phyloP scores from a whole-genome alignment of 495 filamentous ascomycete species.

The Delitschia confertaspora region DNA sequence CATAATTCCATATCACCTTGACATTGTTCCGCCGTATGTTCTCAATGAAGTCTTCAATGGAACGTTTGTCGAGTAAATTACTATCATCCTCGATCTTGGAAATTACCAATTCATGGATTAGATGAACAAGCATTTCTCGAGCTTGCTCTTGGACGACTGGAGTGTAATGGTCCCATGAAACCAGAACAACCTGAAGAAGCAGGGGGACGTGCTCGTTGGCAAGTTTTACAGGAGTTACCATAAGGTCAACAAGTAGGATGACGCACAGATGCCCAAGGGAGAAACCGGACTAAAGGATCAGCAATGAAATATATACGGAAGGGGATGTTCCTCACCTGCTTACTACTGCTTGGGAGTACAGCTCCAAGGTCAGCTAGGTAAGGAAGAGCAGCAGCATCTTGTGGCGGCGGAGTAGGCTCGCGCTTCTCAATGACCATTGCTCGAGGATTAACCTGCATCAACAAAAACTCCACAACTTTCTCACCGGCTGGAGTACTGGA shows the following conservation, averaged over 20 bases:
- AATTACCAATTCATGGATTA: slow-evolving; percentile 93
- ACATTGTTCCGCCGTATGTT: slow-evolving; percentile 77
- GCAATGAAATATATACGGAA: background rate
- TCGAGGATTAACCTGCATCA: slow-evolving; percentile 80
- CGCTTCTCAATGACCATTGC: slow-evolving; percentile 84
- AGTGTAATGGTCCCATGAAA: slow-evolving; percentile 94
- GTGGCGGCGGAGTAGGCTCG: slow-evolving; percentile 59
- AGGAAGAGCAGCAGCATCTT: slow-evolving; percentile 64
- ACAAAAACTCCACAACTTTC: slow-evolving; percentile 87
- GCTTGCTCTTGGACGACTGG: slow-evolving; percentile 94
- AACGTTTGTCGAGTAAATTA: slow-evolving; percentile 53
- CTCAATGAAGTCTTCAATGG: slow-evolving; percentile 84
- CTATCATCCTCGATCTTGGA: slow-evolving; percentile 74
- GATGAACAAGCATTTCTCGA: slow-evolving; percentile 92
- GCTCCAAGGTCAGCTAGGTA: slow-evolving; percentile 80
- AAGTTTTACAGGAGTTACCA: slow-evolving; percentile 83
- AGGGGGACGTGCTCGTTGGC: slow-evolving; percentile 68
- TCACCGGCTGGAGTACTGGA: slow-evolving; percentile 83
- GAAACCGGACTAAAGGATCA: slow-evolving; percentile 51
- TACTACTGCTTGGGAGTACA: slow-evolving; percentile 76
- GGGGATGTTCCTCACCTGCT: slow-evolving; percentile 49
- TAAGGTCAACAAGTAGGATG: slow-evolving; percentile 89
- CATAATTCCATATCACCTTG: slow-evolving; percentile 84
- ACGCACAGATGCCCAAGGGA: slow-evolving; percentile 88
- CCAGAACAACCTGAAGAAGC: slow-evolving; percentile 80